Evolutionary conservation across 2,329 filamentous ascomycete species (phyloP).

Genomic region (Cladosporium colombiae): DNA sequence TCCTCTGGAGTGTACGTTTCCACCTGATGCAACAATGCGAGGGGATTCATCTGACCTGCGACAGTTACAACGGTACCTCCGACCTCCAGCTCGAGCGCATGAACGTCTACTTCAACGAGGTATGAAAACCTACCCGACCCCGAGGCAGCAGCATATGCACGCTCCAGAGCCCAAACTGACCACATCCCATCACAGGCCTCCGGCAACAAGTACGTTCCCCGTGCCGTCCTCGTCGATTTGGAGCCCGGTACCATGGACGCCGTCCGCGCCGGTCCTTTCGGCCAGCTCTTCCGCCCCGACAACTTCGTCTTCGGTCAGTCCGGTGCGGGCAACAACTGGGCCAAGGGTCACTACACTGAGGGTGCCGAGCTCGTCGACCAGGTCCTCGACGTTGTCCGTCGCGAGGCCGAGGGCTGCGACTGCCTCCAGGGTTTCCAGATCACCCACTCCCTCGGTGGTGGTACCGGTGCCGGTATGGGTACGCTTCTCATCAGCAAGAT

Average conservation of each 20-base stretch:
- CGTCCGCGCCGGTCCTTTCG: slow-evolving; percentile 95
- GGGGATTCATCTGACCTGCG: slow-evolving; percentile 30
- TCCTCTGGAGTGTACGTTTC: slow-evolving; percentile 85
- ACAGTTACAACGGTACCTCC: slow-evolving; percentile 93
- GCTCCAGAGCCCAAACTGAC: slow-evolving; percentile 32
- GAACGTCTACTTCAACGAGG: slow-evolving; percentile 99
- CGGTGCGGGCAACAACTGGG: slow-evolving; percentile 99
- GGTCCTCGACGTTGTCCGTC: slow-evolving; percentile 96
- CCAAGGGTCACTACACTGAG: slow-evolving; percentile 99
- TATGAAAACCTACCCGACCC: slow-evolving; percentile 40
- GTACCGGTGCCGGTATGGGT: slow-evolving; percentile 99
- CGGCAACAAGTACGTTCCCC: slow-evolving; percentile 98
- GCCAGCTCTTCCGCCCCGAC: slow-evolving; percentile 98
- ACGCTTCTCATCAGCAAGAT: slow-evolving; percentile 99
- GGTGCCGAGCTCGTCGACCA: slow-evolving; percentile 98
- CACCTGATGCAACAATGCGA: neutral
- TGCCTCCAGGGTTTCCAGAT: slow-evolving; percentile 99
- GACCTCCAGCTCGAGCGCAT: slow-evolving; percentile 99
- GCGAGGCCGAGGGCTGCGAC: slow-evolving; percentile 98
- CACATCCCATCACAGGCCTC: slow-evolving; percentile 63
- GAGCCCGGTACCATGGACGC: slow-evolving; percentile 99
- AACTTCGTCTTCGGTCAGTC: slow-evolving; percentile 99
- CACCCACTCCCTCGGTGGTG: slow-evolving; percentile 99
- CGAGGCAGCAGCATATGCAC: slow-evolving; percentile 17
- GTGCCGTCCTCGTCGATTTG: slow-evolving; percentile 98